Conservation (phyloP, 2,329 filamentous ascomycete genomes). For the Alternaria alternata region DNA sequence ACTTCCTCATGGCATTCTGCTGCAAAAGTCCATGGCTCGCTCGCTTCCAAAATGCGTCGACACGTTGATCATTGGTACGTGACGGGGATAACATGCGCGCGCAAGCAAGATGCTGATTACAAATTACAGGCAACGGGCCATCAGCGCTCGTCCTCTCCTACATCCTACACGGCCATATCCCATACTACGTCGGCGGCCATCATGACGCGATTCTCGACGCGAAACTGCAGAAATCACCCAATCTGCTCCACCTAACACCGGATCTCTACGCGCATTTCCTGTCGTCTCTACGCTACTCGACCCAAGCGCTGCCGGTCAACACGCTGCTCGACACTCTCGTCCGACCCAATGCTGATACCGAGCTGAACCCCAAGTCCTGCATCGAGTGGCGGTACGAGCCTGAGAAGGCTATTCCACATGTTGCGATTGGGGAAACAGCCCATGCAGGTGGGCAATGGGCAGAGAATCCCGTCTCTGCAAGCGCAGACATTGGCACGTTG, state of each 20-base stretch:
- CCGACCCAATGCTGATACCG: slow-evolving; percentile 66
- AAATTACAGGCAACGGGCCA: slow-evolving; percentile 64
- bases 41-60: slow-evolving; percentile 49
- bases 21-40: slow-evolving; percentile 49
- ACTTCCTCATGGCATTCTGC: slow-evolving; percentile 43
- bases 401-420: slow-evolving; percentile 60
- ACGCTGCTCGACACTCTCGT: slow-evolving; percentile 67
- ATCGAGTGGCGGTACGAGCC: slow-evolving; percentile 63
- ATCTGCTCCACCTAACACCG: slow-evolving; percentile 59
- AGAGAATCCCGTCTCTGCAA: slow-evolving; percentile 61
- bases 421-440: slow-evolving; percentile 61
- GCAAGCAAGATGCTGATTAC: slow-evolving; percentile 32
- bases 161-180: slow-evolving; percentile 68
- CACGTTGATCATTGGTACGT: slow-evolving; percentile 51
- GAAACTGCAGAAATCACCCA: slow-evolving; percentile 59
- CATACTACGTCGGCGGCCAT: slow-evolving; percentile 64
- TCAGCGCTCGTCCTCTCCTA: slow-evolving; percentile 69
- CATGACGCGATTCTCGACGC: slow-evolving; percentile 65
- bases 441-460: slow-evolving; percentile 68
- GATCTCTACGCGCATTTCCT: slow-evolving; percentile 66
- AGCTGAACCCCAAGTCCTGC: slow-evolving; percentile 61
- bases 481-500: slow-evolving; percentile 65
- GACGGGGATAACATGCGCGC: not conserved
- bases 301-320: slow-evolving; percentile 67
- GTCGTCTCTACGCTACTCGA: slow-evolving; percentile 67